Evolutionary conservation across 2,329 filamentous ascomycete genomes (phyloP).

Genomic region (Alternaria burnsii): DNA sequence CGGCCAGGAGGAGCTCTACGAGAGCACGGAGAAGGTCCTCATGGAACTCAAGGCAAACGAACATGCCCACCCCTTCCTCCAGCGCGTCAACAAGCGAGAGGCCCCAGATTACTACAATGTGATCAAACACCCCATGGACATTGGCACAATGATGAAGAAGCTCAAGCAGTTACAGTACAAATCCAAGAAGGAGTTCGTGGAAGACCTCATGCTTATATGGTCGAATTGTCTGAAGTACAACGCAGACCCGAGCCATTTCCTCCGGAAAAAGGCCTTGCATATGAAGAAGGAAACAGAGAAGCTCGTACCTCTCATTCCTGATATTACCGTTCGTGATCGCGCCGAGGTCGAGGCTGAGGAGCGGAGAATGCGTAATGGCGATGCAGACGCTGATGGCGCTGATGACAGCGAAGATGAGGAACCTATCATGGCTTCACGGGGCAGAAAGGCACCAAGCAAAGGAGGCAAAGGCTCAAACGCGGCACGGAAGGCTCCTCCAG

Average conservation of each 20-base stretch:
- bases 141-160: constrained; percentile 98
- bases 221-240: constrained; percentile 97
- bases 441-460: constrained; percentile 83
- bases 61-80: constrained; percentile 94
- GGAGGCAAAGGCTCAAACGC: constrained; percentile 71
- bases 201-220: constrained; percentile 95
- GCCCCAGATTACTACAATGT: constrained; percentile 93
- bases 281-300: constrained; percentile 99
- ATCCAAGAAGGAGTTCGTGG: constrained; percentile 88
- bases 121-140: constrained; percentile 97
- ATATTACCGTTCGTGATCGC: constrained; percentile 86
- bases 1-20: constrained; percentile 96
- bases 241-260: constrained; percentile 82
- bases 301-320: constrained; percentile 91
- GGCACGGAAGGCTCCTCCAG: constrained; percentile 75
- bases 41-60: constrained; percentile 98
- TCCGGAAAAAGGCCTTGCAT: constrained; percentile 90
- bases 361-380: constrained; percentile 81
- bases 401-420: constrained; percentile 93
- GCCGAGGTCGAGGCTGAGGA: constrained; percentile 83
- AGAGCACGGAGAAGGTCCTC: constrained; percentile 94
- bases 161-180: constrained; percentile 71
- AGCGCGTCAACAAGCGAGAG: constrained; percentile 94
- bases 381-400: constrained; percentile 79
- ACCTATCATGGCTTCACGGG: constrained; percentile 96